Evolutionary conservation across 2,329 filamentous ascomycete species (phyloP), one percentile per base, ranked within the genome.

Genomic region (Pestalotiopsis sp.): DNA sequence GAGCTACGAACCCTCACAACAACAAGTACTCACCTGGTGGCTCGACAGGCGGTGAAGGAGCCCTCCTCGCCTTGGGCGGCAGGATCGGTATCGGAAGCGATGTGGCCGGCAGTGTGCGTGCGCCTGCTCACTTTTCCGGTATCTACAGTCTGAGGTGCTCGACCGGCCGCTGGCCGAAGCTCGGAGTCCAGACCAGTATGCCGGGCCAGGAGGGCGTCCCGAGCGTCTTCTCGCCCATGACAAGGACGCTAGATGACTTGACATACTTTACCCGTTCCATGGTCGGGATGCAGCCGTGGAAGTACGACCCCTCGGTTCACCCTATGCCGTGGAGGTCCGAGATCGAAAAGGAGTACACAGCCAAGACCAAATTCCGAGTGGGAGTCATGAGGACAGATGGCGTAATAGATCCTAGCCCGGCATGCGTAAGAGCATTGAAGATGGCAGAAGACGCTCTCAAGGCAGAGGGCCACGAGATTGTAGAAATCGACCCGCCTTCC

Each of bases 181-280:
- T 88, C 56, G 94, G 94, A 10, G 90, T 94, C 77, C 88, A 88
- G 69, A 97, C 94, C 0, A 94, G 92, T 73, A 97, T 97, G 94
- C 89, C 92, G 0, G 95, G 95, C 0, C 94, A 98, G 77, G 95
- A 98, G 76, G 94, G 94, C 0, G 89, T 98, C 39, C 90, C 93
- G 0, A 93, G 91, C 70, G 94, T 97, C 22, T 97, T 94, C 80
- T 95, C 92, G 68, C 94, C 94, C 4, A 98, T 98, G 95, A 89
- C 94, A 2, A 87, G 94, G 65, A 97, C 94, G 0, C 80, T 97
- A 68, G 87, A 90, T 70, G 94, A 98, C 75, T 81, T 98, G 69
- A 86, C 86, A 1, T 97, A 97, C 81, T 98, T 98, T 78, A 92
- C 93, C 3, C 89, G 89, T 65, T 87, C 89, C 7, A 82, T 98